Evolutionary conservation across 495 filamentous ascomycete genomes (phyloP).

Genomic region (Xylaria nigripes): DNA sequence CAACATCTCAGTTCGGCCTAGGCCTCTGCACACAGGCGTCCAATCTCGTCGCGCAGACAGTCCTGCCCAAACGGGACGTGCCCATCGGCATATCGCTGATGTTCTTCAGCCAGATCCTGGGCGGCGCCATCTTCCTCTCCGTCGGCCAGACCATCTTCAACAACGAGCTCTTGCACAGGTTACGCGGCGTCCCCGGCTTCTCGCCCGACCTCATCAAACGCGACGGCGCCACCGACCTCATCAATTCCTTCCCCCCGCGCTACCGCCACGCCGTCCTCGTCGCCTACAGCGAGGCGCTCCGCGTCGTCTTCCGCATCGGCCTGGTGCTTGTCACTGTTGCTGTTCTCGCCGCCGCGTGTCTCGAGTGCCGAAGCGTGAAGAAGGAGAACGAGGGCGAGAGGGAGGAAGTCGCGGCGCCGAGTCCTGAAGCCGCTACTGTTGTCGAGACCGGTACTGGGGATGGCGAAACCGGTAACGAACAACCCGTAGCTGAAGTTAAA

Average conservation of each 20-base stretch:
- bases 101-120: slow-evolving; percentile 53
- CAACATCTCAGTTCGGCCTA: slow-evolving; percentile 25
- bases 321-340: slow-evolving; percentile 51
- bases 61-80: slow-evolving; percentile 45
- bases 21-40: slow-evolving; percentile 32
- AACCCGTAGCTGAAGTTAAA: neutral
- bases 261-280: slow-evolving; percentile 42
- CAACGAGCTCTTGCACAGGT: slow-evolving; percentile 42
- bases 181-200: slow-evolving; percentile 39
- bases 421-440: slow-evolving; percentile 1
- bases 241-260: slow-evolving; percentile 37
- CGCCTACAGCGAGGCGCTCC: slow-evolving; percentile 63
- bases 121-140: slow-evolving; percentile 54
- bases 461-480: neutral
- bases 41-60: slow-evolving; percentile 39
- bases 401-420: slow-evolving; percentile 44
- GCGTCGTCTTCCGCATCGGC: slow-evolving; percentile 55
- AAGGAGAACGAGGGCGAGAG: slow-evolving; percentile 52
- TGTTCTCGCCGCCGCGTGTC: slow-evolving; percentile 47
- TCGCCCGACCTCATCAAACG: slow-evolving; percentile 40
- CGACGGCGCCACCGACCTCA: slow-evolving; percentile 58
- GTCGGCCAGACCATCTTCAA: slow-evolving; percentile 55
- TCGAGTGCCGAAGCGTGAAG: slow-evolving; percentile 79
- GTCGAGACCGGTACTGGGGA: slow-evolving; percentile 5
- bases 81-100: slow-evolving; percentile 54